Conservation (phyloP, 495 filamentous ascomycete species). For the Xylaria scruposa region DNA sequence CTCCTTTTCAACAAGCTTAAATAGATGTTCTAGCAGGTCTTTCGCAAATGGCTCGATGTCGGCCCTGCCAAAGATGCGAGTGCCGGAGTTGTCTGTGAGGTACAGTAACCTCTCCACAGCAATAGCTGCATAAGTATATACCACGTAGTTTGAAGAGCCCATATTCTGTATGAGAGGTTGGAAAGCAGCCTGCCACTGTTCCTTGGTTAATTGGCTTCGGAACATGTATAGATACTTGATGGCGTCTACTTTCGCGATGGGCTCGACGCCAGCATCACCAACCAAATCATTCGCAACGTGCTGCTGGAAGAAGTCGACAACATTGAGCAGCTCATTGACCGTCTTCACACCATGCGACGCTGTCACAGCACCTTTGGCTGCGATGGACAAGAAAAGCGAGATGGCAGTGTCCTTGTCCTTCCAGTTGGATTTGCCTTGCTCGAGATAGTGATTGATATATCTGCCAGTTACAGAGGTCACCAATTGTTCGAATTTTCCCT, state of each 20-base stretch:
- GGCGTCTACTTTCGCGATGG: conserved; percentile 93
- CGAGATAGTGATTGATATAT: conserved; percentile 82
- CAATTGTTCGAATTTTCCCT: conserved; percentile 81
- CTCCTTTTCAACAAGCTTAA: conserved; percentile 84
- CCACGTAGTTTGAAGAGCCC: conserved; percentile 85
- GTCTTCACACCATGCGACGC: conserved; percentile 84
- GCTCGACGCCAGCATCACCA: conserved; percentile 66
- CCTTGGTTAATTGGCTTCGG: conserved; percentile 83
- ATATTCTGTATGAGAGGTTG: conserved; percentile 90
- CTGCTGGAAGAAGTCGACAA: conserved; percentile 90
- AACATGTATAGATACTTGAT: conserved; percentile 98
- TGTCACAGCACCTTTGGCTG: conserved; percentile 86
- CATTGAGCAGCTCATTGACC: conserved; percentile 82
- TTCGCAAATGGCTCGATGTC: conserved; percentile 81
- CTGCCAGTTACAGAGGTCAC: conserved; percentile 82
- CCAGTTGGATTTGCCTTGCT: conserved; percentile 78
- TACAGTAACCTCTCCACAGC: conserved; percentile 88
- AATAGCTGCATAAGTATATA: conserved; percentile 96
- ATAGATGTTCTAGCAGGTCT: conserved; percentile 89
- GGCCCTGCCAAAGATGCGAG: conserved; percentile 74
- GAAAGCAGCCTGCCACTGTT: conserved; percentile 87
- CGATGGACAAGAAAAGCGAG: conserved; percentile 92
- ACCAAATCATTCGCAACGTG: conserved; percentile 86
- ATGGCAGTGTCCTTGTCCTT: conserved; percentile 96
- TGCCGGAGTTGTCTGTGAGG: conserved; percentile 72